Evolutionary conservation across 768 basidiomycete species (phyloP), one percentile per base, ranked within the genome.

Genomic region (Russula griseocarnosa): DNA sequence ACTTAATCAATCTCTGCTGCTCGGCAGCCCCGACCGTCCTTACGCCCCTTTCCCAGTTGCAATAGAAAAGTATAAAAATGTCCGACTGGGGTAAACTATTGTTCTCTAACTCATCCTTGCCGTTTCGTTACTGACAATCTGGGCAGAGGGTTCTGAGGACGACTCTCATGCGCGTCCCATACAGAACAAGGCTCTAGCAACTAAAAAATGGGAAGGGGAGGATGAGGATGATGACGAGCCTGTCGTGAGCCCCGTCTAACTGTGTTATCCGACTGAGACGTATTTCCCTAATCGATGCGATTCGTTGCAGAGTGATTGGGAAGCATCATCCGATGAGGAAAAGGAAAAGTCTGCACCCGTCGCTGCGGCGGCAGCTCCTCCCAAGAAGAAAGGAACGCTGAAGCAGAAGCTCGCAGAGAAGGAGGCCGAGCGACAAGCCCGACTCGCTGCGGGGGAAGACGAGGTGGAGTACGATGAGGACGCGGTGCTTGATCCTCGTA

Each of bases 381-480:
- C 87, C 2, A 92, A 91, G 79, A 96, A 97, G 78, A 97, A 94
- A 77, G 93, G 92, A 58, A 91, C 88, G 1, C 75, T 98, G 68
- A 97, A 97, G 75, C 84, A 85, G 22, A 96, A 95, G 74, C 77
- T 98, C 3, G 94, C 94, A 0, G 93, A 95, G 75, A 97, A 94
- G 75, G 94, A 94, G 71, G 89, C 86, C 0, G 80, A 80, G 63
- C 90, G 87, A 65, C 85, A 85, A 3, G 79, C 81, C 1, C 75
- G 73, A 58, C 76, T 73, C 26, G 79, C 77, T 7, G 75, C 70
- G 4, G 81, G 71, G 2, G 79, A 77, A 8, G 79, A 73, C 14
- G 76, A 78, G 7, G 74, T 75, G 53, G 83, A 84, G 38, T 87
- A 87, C 38, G 90, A 89, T 67, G 83, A 80, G 57, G 89, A 77